phyloP scores from a whole-genome alignment of 192 early-diverging fungal genomes.

The Mortierella alpina region DNA sequence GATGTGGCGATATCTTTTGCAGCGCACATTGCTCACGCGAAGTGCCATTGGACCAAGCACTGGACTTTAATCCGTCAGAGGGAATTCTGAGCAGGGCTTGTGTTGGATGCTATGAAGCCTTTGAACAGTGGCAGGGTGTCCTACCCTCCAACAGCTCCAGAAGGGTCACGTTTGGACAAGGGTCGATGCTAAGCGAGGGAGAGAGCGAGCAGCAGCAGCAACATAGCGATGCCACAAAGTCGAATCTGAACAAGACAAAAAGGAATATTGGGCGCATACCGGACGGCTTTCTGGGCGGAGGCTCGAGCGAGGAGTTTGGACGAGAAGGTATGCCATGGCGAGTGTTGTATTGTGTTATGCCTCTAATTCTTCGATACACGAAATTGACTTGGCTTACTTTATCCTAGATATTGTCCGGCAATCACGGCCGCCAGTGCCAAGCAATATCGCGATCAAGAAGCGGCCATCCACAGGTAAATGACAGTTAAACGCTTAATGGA shows the following conservation, averaged over 20 bases:
- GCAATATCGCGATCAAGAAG: conserved; percentile 41
- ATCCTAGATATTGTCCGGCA: conserved; percentile 26
- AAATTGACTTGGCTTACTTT: not conserved
- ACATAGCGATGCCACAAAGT: not conserved
- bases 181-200: no score
- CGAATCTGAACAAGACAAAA: not conserved
- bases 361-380: not conserved
- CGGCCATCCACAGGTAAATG: conserved; percentile 31
- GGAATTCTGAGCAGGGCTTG: conserved; percentile 38
- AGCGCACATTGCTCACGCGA: conserved; percentile 43
- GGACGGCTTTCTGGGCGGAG: conserved; percentile 33
- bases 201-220: no score
- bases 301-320: conserved; percentile 22
- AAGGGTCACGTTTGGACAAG: no score
- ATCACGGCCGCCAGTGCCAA: conserved; percentile 4
- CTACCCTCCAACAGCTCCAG: conserved; percentile 8
- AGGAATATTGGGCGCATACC: conserved; percentile 34
- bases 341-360: not conserved
- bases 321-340: conserved; percentile 21
- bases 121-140: conserved; percentile 39
- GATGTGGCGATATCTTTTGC: conserved; percentile 50
- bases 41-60: conserved; percentile 33
- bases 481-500: conserved; percentile 2
- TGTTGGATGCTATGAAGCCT: conserved; percentile 42
- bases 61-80: conserved; percentile 41